A percentile compares a stretch with the other conserved stretches of the same genome.
phyloP scores from a whole-genome alignment of 495 filamentous ascomycete species.

The Clavariopsis aquatica region DNA sequence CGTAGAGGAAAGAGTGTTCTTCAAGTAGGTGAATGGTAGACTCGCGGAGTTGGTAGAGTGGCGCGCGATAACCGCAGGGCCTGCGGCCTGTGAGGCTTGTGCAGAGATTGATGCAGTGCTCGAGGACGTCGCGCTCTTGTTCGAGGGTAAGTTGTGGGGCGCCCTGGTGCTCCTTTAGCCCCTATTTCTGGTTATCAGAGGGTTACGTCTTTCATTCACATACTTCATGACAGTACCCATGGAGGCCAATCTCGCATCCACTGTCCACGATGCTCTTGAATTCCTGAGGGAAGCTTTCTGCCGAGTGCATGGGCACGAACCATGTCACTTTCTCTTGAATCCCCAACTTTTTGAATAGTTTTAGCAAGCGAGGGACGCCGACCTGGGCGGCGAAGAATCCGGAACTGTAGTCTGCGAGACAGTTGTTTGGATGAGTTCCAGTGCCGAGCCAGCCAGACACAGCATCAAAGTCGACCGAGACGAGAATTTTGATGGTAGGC shows the following conservation, averaged over 20 bases:
- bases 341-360: slow-evolving; percentile 56
- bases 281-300: slow-evolving; percentile 61
- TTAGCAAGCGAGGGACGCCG: slow-evolving; percentile 60
- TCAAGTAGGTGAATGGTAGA: slow-evolving; percentile 58
- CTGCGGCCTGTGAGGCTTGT: slow-evolving; percentile 54
- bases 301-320: slow-evolving; percentile 66
- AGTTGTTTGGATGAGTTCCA: slow-evolving; percentile 52
- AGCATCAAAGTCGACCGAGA: slow-evolving; percentile 63
- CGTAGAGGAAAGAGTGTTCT: slow-evolving; percentile 58
- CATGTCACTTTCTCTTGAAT: slow-evolving; percentile 59
- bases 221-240: slow-evolving; percentile 63
- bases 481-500: slow-evolving; percentile 54
- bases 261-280: slow-evolving; percentile 56
- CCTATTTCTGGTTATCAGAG: too few species aligned
- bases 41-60: slow-evolving; percentile 59
- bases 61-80: slow-evolving; percentile 59
- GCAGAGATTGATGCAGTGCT: slow-evolving; percentile 55
- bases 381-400: slow-evolving; percentile 63
- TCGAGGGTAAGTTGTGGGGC: slow-evolving; percentile 56
- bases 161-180: slow-evolving; percentile 46
- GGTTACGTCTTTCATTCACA: too few species aligned
- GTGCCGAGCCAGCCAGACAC: slow-evolving; percentile 64
- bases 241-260: slow-evolving; percentile 61
- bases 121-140: slow-evolving; percentile 61
- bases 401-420: slow-evolving; percentile 59